Conservation (phyloP, 352 stramenopile species). For the Pythium dissotocum region DNA sequence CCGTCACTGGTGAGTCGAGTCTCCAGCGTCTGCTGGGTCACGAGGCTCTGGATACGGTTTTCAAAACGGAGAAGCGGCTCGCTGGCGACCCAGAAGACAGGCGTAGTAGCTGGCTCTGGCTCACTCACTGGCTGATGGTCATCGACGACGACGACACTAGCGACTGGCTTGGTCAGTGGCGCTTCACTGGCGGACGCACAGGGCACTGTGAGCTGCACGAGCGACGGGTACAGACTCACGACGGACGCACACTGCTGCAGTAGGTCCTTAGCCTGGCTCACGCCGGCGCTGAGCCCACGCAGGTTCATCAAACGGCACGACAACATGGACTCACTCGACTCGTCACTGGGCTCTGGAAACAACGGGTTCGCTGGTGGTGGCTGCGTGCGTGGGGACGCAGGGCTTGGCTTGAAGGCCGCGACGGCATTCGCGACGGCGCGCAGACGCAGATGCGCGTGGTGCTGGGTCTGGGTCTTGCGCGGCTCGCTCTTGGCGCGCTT, state of each 20-base stretch:
- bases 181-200: constrained; percentile 7
- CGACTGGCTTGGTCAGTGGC: background rate
- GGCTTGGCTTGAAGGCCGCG: background rate
- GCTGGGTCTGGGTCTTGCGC: constrained; percentile 10
- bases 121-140: constrained; percentile 8
- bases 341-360: background rate
- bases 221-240: constrained; percentile 33
- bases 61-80: constrained; percentile 48
- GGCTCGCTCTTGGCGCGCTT: constrained; percentile 28
- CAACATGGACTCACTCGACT: constrained; percentile 9
- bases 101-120: constrained; percentile 6
- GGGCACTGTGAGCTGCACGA: constrained; percentile 26
- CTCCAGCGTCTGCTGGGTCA: constrained; percentile 32
- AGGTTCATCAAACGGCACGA: constrained; percentile 22
- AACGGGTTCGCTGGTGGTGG: background rate
- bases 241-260: constrained; percentile 28
- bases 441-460: constrained; percentile 16
- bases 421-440: constrained; percentile 11
- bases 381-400: constrained; percentile 4
- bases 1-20: constrained; percentile 78
- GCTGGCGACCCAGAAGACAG: constrained; percentile 43
- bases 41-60: constrained; percentile 39
- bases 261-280: constrained; percentile 31
- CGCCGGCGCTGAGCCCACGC: constrained; percentile 21
- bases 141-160: background rate